Percentiles rank a stretch among this genome's conserved stretches.
Conservation (phyloP, 345 rosid genomes). For the Moricandia moricandioides region DNA sequence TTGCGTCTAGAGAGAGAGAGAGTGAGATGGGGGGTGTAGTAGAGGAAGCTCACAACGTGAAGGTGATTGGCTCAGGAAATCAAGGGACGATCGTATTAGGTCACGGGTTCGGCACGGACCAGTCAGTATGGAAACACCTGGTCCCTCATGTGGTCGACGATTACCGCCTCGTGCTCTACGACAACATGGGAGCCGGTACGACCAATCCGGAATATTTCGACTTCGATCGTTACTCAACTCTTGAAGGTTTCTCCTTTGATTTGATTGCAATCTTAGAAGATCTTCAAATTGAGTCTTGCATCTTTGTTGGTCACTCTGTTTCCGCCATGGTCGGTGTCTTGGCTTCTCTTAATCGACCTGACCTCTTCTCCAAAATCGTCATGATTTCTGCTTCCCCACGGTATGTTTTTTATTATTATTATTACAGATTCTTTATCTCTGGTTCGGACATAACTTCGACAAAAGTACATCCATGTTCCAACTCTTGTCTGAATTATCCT, state of each 20-base stretch:
- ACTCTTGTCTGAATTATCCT: neutral
- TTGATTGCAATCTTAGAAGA: slow-evolving; percentile 80
- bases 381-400: slow-evolving; percentile 78
- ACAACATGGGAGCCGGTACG: slow-evolving; percentile 91
- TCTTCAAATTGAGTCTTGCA: slow-evolving; percentile 49
- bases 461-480: neutral
- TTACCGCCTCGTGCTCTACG: slow-evolving; percentile 68
- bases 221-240: slow-evolving; percentile 61
- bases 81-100: slow-evolving; percentile 56
- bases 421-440: neutral
- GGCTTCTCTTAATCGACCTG: slow-evolving; percentile 86
- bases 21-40: slow-evolving; percentile 55
- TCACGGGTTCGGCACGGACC: slow-evolving; percentile 93
- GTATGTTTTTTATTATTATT: slow-evolving; percentile 31
- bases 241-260: slow-evolving; percentile 79
- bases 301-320: slow-evolving; percentile 77
- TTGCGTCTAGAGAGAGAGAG: neutral
- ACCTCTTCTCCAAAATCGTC: slow-evolving; percentile 68
- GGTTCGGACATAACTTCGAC: neutral
- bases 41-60: slow-evolving; percentile 83
- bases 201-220: slow-evolving; percentile 89
- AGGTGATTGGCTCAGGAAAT: slow-evolving; percentile 63
- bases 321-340: slow-evolving; percentile 73
- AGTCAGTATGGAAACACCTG: slow-evolving; percentile 88
- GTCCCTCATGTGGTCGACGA: slow-evolving; percentile 74